These are phyloP conservation scores for Aspergillus chevalieri DNA, from an alignment of 2,329 filamentous ascomycete species.

Conservation along the genomic window DNA sequence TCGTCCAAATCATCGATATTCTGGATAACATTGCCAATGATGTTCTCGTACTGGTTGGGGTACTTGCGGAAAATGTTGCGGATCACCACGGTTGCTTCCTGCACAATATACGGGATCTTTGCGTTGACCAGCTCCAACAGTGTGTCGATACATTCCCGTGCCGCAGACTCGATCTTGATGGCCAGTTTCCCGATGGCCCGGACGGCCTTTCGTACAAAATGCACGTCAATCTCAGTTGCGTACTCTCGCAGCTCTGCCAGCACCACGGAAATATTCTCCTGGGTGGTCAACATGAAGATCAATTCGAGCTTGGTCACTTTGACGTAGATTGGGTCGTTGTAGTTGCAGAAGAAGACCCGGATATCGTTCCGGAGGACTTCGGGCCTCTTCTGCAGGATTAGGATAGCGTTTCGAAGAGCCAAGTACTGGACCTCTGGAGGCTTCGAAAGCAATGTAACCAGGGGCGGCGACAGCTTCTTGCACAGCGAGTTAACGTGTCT, in stretches of 20 bases:
- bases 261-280: conserved; percentile 92
- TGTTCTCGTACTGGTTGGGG: conserved; percentile 96
- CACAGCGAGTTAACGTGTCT: conserved; percentile 82
- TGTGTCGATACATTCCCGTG: conserved; percentile 83
- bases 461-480: conserved; percentile 85
- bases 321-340: conserved; percentile 98
- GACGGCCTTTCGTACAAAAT: conserved; percentile 96
- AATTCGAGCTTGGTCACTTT: conserved; percentile 98
- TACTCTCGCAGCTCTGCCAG: conserved; percentile 90
- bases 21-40: conserved; percentile 91
- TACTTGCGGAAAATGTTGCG: conserved; percentile 99
- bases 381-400: conserved; percentile 87
- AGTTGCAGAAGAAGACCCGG: conserved; percentile 99
- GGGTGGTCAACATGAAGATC: conserved; percentile 96
- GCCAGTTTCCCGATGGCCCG: conserved; percentile 95
- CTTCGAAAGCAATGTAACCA: conserved; percentile 92
- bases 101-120: conserved; percentile 98
- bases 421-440: conserved; percentile 98
- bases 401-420: conserved; percentile 82
- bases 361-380: conserved; percentile 96
- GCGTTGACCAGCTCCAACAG: conserved; percentile 89
- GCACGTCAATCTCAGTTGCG: conserved; percentile 95
- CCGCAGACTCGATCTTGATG: conserved; percentile 96
- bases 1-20: conserved; percentile 95
- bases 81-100: conserved; percentile 97